A percentile compares a stretch with the other conserved stretches of the same genome.
phyloP scores from a whole-genome alignment of 495 filamentous ascomycete genomes.

The Lepidopterella palustris region DNA sequence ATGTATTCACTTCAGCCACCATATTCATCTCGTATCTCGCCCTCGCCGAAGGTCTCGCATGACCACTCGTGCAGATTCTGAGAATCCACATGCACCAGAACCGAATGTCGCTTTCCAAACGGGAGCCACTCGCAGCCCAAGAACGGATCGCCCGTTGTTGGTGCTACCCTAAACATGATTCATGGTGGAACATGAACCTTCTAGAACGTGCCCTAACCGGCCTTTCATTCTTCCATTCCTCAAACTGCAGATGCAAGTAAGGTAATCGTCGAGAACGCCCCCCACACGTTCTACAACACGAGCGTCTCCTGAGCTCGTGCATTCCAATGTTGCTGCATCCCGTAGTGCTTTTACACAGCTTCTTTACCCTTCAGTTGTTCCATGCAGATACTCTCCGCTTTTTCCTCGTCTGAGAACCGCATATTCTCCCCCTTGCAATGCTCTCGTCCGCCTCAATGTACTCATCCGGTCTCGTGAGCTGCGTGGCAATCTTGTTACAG shows the following conservation, averaged over 20 bases:
- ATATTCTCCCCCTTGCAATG: conserved; percentile 25
- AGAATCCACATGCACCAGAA: not conserved
- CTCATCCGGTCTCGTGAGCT: conserved; percentile 27
- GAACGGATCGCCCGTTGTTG: not conserved
- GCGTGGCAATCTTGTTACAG: conserved; percentile 29
- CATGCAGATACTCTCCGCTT: conserved; percentile 4
- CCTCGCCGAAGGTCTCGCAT: not conserved
- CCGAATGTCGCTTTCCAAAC: not conserved
- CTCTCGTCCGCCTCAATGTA: conserved; percentile 33
- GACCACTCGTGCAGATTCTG: not conserved
- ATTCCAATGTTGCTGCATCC: not conserved
- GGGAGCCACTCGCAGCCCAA: not conserved
- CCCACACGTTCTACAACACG: not conserved
- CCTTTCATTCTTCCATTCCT: not conserved
- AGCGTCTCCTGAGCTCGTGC: not conserved
- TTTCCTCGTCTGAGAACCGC: conserved; percentile 3
- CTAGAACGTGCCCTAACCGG: not conserved
- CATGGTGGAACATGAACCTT: not conserved
- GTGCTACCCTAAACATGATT: not conserved
- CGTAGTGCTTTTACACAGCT: conserved; percentile 1
- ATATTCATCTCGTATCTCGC: not conserved
- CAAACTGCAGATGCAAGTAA: not conserved
- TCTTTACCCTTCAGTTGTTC: conserved; percentile 20
- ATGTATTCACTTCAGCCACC: not conserved
- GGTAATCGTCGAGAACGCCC: not conserved